Evolutionary conservation across 768 basidiomycete species (phyloP).

Genomic region (Agrocybe praecox): DNA sequence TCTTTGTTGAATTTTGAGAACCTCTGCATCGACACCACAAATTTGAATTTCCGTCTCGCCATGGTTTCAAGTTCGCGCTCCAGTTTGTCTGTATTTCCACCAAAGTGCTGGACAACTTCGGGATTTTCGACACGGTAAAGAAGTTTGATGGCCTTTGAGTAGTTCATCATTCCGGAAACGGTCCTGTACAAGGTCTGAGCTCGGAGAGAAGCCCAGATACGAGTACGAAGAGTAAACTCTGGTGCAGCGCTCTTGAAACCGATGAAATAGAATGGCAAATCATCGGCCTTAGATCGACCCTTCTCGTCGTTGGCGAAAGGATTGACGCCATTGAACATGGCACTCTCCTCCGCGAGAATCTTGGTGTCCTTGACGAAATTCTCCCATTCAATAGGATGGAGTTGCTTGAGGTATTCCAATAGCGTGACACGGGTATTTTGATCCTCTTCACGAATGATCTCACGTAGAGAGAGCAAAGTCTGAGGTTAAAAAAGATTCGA

Average conservation of each 20-base stretch:
- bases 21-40: constrained; percentile 98
- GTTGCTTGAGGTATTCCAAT: constrained; percentile 96
- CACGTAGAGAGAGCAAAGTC: constrained; percentile 94
- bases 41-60: constrained; percentile 98
- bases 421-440: constrained; percentile 96
- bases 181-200: constrained; percentile 99
- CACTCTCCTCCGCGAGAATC: constrained; percentile 95
- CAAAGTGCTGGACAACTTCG: constrained; percentile 96
- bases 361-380: constrained; percentile 99
- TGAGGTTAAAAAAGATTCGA: constrained; percentile 24
- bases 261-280: constrained; percentile 96
- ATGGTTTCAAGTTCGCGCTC: constrained; percentile 97
- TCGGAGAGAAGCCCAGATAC: constrained; percentile 98
- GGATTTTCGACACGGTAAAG: constrained; percentile 99
- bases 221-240: constrained; percentile 96
- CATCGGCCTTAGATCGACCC: constrained; percentile 80
- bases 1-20: constrained; percentile 99
- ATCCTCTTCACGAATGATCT: constrained; percentile 98
- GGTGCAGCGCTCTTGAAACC: constrained; percentile 99
- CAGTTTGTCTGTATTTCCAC: constrained; percentile 95
- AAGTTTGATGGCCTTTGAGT: constrained; percentile 98
- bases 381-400: constrained; percentile 98
- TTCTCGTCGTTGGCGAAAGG: constrained; percentile 80
- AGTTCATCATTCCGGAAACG: constrained; percentile 99
- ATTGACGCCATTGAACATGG: constrained; percentile 76